A percentile compares a stretch with the other conserved stretches of the same genome.
Conservation (phyloP, 2,329 filamentous ascomycete species). For the Monilinia polystroma region DNA sequence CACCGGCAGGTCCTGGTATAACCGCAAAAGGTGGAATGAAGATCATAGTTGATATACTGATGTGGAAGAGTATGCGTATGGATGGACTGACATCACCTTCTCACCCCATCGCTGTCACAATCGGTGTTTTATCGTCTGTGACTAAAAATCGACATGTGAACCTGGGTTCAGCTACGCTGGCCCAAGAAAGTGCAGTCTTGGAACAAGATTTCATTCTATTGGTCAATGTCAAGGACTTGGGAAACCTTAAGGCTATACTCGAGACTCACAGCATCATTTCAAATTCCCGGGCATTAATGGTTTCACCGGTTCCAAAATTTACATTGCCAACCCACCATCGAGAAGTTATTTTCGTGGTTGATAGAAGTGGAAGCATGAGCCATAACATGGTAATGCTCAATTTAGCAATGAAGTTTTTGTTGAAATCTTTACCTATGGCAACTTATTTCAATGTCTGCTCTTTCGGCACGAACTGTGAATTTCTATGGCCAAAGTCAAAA, state of each 20-base stretch:
- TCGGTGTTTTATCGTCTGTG: slow-evolving; percentile 56
- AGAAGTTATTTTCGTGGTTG: slow-evolving; percentile 72
- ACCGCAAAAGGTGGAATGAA: slow-evolving; percentile 29
- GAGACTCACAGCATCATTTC: slow-evolving; percentile 63
- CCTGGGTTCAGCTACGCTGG: slow-evolving; percentile 61
- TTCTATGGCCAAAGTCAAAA: slow-evolving; percentile 51
- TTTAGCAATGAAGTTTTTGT: slow-evolving; percentile 59
- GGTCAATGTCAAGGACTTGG: slow-evolving; percentile 58
- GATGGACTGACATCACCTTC: slow-evolving; percentile 64
- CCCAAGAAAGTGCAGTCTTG: slow-evolving; percentile 53
- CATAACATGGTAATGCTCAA: slow-evolving; percentile 53
- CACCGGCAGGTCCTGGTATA: not conserved
- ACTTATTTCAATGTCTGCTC: slow-evolving; percentile 70
- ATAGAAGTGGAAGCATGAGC: slow-evolving; percentile 67
- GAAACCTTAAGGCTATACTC: slow-evolving; percentile 61
- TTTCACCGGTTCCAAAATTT: slow-evolving; percentile 69
- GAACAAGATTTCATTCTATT: slow-evolving; percentile 67
- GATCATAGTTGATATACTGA: slow-evolving; percentile 59
- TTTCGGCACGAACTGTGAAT: slow-evolving; percentile 53
- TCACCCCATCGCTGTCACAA: slow-evolving; percentile 64
- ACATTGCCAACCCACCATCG: slow-evolving; percentile 52
- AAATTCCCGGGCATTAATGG: slow-evolving; percentile 66
- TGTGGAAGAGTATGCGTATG: slow-evolving; percentile 57
- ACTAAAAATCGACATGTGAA: slow-evolving; percentile 51
- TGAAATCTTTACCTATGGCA: slow-evolving; percentile 63